These are phyloP conservation scores for Alternaria burnsii DNA, from an alignment of 2,329 filamentous ascomycete genomes.

Conservation along the genomic window DNA sequence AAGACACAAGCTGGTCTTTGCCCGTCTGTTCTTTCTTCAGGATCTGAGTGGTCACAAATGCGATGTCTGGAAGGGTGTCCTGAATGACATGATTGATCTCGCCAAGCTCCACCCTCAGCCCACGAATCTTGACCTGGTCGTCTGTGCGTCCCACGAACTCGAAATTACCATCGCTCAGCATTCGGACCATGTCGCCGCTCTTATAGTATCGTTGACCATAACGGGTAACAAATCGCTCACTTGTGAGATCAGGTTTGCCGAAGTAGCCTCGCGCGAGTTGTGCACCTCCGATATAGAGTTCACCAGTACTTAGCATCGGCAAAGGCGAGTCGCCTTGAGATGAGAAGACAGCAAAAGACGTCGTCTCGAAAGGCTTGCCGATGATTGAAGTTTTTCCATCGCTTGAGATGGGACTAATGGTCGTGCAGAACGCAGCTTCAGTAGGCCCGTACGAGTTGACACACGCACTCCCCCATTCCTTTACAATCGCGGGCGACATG, in stretches of 20 bases:
- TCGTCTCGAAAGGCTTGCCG: conserved; percentile 53
- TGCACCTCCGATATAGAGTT: conserved; percentile 57
- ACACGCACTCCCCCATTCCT: conserved; percentile 51
- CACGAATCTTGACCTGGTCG: conserved; percentile 53
- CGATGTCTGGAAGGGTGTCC: conserved; percentile 30
- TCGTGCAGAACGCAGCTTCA: conserved; percentile 57
- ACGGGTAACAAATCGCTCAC: conserved; percentile 40
- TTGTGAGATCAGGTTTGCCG: conserved; percentile 44
- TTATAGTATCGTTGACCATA: conserved; percentile 49
- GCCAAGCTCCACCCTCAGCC: conserved; percentile 49
- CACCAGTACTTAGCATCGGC: conserved; percentile 53
- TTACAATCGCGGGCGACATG: conserved; percentile 51
- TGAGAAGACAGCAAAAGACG: conserved; percentile 51
- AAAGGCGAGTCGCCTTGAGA: conserved; percentile 40
- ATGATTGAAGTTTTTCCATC: conserved; percentile 50
- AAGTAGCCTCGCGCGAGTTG: conserved; percentile 58
- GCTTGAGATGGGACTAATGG: conserved; percentile 48
- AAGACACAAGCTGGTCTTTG: conserved; percentile 50
- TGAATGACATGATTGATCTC: conserved; percentile 49
- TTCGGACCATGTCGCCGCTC: conserved; percentile 51
- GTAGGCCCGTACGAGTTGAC: conserved; percentile 57
- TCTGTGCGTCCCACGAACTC: conserved; percentile 51
- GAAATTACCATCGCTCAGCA: conserved; percentile 50
- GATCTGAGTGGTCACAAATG: conserved; percentile 42
- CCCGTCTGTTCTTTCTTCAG: conserved; percentile 33